Percentiles rank a stretch among this genome's conserved stretches.
Evolutionary conservation across 108 stramenopile genomes (phyloP).

Genomic region (Parietichytrium sp.): DNA sequence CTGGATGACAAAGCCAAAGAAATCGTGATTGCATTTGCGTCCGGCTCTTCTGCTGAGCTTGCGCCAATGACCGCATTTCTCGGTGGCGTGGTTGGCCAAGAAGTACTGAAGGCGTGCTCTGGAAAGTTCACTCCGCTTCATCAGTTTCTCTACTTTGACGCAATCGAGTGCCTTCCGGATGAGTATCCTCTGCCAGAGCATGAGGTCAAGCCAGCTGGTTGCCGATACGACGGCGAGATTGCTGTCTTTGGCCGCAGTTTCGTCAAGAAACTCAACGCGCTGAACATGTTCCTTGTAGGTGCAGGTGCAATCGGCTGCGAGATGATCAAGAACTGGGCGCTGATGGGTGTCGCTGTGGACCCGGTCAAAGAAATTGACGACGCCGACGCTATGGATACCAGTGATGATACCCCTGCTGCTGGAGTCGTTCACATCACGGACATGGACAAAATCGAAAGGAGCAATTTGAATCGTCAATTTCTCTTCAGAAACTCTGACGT

Average conservation of each 20-base stretch:
- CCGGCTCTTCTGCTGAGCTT: slow-evolving; percentile 75
- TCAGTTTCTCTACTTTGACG: slow-evolving; percentile 95
- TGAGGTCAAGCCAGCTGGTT: slow-evolving; percentile 44
- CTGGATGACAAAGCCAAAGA: slow-evolving; percentile 49
- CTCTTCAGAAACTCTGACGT: slow-evolving; percentile 92
- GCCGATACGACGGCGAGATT: slow-evolving; percentile 56
- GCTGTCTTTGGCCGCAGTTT: slow-evolving; percentile 54
- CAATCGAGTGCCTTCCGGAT: slow-evolving; percentile 82
- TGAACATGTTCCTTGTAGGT: slow-evolving; percentile 80
- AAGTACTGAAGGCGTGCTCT: slow-evolving; percentile 96
- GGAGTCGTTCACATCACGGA: slow-evolving; percentile 82
- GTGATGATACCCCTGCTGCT: neutral
- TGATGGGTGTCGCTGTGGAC: slow-evolving; percentile 94
- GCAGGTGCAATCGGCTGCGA: slow-evolving; percentile 99
- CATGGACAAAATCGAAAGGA: slow-evolving; percentile 98
- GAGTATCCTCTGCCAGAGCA: slow-evolving; percentile 42
- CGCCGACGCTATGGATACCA: neutral
- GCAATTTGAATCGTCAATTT: slow-evolving; percentile 93
- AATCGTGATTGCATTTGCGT: slow-evolving; percentile 67
- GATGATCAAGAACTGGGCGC: slow-evolving; percentile 99
- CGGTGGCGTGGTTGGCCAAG: slow-evolving; percentile 97
- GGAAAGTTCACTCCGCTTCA: slow-evolving; percentile 95
- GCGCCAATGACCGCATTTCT: slow-evolving; percentile 91
- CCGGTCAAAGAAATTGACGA: neutral
- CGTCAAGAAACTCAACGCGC: slow-evolving; percentile 40